Conservation (phyloP, 805 yeast species). For the Cyberlindnera misumaiensis region DNA sequence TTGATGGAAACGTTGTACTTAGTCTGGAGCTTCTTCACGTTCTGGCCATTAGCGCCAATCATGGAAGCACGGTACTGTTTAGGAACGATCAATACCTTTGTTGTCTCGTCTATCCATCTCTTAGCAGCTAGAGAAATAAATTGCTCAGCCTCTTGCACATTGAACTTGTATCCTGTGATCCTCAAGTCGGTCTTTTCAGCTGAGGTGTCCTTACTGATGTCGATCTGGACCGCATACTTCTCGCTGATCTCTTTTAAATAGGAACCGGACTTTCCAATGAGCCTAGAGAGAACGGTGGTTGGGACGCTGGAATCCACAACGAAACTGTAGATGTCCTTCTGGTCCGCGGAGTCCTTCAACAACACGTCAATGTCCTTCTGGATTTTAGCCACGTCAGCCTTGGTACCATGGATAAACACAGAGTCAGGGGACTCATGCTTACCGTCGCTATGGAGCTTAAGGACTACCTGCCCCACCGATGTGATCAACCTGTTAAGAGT, state of each 20-base stretch:
- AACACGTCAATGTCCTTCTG: slow-evolving; percentile 45
- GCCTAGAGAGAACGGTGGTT: slow-evolving; percentile 57
- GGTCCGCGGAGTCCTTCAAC: slow-evolving; percentile 49
- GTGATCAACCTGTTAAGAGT: slow-evolving; percentile 40
- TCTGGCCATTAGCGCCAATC: slow-evolving; percentile 78
- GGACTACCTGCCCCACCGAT: slow-evolving; percentile 26
- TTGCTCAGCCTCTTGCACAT: slow-evolving; percentile 64
- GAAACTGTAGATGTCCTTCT: slow-evolving; percentile 38
- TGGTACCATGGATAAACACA: slow-evolving; percentile 64
- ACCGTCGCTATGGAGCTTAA: slow-evolving; percentile 39
- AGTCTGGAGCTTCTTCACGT: slow-evolving; percentile 78
- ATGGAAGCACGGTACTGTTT: slow-evolving; percentile 70
- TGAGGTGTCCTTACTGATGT: slow-evolving; percentile 52
- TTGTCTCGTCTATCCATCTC: slow-evolving; percentile 77
- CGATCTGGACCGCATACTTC: slow-evolving; percentile 69
- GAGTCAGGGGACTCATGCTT: slow-evolving; percentile 39
- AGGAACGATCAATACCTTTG: slow-evolving; percentile 62
- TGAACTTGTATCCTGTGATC: slow-evolving; percentile 71
- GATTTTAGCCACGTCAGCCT: slow-evolving; percentile 51
- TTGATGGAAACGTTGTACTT: slow-evolving; percentile 77
- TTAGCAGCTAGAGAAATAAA: slow-evolving; percentile 53
- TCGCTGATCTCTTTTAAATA: slow-evolving; percentile 62
- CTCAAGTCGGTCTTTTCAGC: slow-evolving; percentile 42
- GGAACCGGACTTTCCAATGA: slow-evolving; percentile 88
- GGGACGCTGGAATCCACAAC: slow-evolving; percentile 53